Evolutionary conservation across 2,329 filamentous ascomycete species (phyloP), one percentile per base, ranked within the genome.

Genomic region (Epichloe uncinata): DNA sequence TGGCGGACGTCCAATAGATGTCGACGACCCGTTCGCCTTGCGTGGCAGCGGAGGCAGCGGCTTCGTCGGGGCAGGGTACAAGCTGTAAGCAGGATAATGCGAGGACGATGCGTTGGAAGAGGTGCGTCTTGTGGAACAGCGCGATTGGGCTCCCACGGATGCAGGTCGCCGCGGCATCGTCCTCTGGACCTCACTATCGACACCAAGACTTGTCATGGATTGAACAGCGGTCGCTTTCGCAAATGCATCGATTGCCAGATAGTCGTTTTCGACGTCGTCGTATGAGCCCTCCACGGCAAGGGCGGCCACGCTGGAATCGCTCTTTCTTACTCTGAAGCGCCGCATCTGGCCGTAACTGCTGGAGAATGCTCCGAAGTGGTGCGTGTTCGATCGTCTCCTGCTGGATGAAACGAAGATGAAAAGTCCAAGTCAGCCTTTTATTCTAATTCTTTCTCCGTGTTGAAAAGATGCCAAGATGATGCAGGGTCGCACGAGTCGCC

Each of bases 1-100:
- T 13, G 51, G 47, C 8, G 43, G 49, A 41, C 49, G 45, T 45
- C 49, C 42, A 22, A 51, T 37, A 13, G 49, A 51, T 13, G 18
- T 41, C 3, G 52, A 51, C 8, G 47, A 40, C 16, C 46, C 38
- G 30, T 44, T 51, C 3, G 42, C 46, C 13, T 16, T 49, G 34
- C 20, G 42, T 11, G 52, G 52, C 12, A 53, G 33, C 11, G 49
- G 15, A 13, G 52, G 52, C 11, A 53, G 49, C 3, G 52, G 52
- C 26, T 47, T 53, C 1, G 42, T 48, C 26, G 52, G 52, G 11
- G 52, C 49, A n/a, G 52, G 49, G 34, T 49, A 51, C 8, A 51
- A 33, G 38, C 43, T 49, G 20, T 51, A 51, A 7, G 43, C 34
- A 7, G 52, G 49, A 46, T 44, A 34, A 30, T 49, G 26, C 9